These are phyloP conservation scores for Eucalyptus caleyi DNA, from an alignment of 345 rosid species.

Conservation along the genomic window DNA sequence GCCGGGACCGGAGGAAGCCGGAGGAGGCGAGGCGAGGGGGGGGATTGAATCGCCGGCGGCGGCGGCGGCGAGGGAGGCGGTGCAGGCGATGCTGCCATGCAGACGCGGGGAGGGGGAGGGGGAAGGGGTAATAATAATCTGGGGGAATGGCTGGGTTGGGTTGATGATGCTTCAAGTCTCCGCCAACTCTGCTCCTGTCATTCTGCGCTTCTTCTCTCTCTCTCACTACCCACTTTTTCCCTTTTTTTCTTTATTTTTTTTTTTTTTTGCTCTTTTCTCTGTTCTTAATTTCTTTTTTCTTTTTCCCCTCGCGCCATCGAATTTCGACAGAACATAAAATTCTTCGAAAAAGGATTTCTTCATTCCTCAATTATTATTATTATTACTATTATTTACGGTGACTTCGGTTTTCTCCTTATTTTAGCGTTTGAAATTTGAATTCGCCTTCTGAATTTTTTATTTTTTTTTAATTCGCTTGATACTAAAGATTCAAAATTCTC, in stretches of 20 bases:
- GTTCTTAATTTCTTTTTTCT: background rate
- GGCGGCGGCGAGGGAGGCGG: background rate
- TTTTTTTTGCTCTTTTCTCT: background rate
- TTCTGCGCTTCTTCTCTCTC: background rate
- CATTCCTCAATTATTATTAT: background rate
- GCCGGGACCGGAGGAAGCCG: background rate
- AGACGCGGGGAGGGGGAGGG: background rate
- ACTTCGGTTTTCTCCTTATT: background rate
- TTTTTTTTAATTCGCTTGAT: background rate
- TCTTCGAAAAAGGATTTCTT: background rate
- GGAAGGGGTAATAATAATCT: background rate
- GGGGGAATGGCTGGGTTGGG: background rate
- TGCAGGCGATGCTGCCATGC: background rate
- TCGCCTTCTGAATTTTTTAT: fast-evolving
- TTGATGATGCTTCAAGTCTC: conserved; percentile 13
- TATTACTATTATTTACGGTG: background rate
- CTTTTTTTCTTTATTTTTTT: background rate
- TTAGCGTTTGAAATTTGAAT: background rate
- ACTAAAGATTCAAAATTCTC: background rate
- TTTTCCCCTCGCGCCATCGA: background rate
- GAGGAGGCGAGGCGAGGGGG: background rate
- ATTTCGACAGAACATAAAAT: background rate
- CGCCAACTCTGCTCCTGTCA: background rate
- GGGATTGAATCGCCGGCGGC: background rate
- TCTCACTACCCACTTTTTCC: background rate